Base-by-base conservation (phyloP, 306 rosid species). In the Astragalus glycyphyllos region DNA sequence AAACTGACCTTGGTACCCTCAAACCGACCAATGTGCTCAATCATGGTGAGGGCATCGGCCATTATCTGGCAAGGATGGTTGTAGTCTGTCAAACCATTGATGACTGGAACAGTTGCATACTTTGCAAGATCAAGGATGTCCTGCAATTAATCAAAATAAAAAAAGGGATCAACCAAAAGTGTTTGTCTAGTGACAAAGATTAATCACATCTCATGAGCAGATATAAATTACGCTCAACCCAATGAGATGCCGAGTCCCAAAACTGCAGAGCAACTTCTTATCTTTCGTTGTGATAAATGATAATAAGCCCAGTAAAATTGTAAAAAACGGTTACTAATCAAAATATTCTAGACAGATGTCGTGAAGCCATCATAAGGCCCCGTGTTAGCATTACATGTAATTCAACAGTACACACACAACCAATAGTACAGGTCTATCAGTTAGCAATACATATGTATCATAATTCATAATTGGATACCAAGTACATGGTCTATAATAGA, bases 41-140 rank as follows among this genome's bases (percentile, higher is more conserved):
- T 86, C 26, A 95, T 87, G 35, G 97, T 91, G 69, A 95, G 97
- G 69, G 90, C 99, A 86, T 95, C 99, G 6, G 99, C 99, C 96
- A 95, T 91, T 82, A 95, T 90, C 84, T 95, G 99, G 73, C 88
- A 82, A 6, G 99, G 99, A 76, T 91, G 99, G 80, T 94, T 94
- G 85, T 87, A 94, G 84, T 91, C 99, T 16, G 99, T 91, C 89
- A 94, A 82, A 58, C 97, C 99, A 85, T 94, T 94, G 71, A 94
- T 68, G 73, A 94, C 97, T 15, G 99, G 97, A 48, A 94, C 97
- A 57, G 78, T 73, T 48, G 99, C 72, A 79, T 87, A 77, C 69
- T 84, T 87, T 11, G 99, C 96, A 77, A 94, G 85, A 84, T 94
- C 97, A 72, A 91, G 92, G 75, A 91, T 87, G 80, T 94, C 97